Evolutionary conservation across 176 grass and related monocot species (phyloP).

Genomic region (Bothriochloa decipiens): DNA sequence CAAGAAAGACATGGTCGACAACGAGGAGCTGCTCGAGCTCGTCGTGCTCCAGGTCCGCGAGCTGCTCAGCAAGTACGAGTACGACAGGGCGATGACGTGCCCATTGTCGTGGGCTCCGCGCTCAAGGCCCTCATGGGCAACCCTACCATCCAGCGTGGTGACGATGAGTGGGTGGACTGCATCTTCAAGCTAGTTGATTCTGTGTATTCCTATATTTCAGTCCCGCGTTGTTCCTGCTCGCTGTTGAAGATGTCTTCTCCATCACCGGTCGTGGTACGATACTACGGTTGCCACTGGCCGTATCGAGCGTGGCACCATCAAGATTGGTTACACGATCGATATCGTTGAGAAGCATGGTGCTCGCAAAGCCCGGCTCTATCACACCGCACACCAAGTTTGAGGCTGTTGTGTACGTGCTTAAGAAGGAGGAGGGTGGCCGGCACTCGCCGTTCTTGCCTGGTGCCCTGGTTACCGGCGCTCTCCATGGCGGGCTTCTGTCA

Average conservation of each 20-base stretch:
- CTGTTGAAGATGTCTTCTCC: constrained; percentile 91
- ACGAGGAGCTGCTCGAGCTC: constrained; percentile 95
- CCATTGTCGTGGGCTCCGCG: constrained; percentile 76
- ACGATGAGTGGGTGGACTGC: constrained; percentile 80
- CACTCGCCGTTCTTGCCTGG: constrained; percentile 71
- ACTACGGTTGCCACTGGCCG: constrained; percentile 77
- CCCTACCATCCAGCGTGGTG: constrained; percentile 65
- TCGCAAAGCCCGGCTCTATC: constrained; percentile 67
- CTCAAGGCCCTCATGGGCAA: constrained; percentile 93
- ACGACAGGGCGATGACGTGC: constrained; percentile 68
- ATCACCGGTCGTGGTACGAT: constrained; percentile 75
- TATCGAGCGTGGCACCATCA: constrained; percentile 87
- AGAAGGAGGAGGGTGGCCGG: constrained; percentile 93
- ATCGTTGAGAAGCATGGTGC: constrained; percentile 84
- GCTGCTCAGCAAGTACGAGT: constrained; percentile 80
- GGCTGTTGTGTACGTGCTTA: constrained; percentile 86
- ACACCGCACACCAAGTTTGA: constrained; percentile 91
- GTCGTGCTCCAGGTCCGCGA: constrained; percentile 95
- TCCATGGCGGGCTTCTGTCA: too few species aligned
- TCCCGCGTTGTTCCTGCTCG: constrained; percentile 79
- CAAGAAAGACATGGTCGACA: constrained; percentile 99
- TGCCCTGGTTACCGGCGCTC: constrained; percentile 57
- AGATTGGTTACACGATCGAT: constrained; percentile 71
- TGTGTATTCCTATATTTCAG: constrained; percentile 74
- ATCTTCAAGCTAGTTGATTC: constrained; percentile 65